Evolutionary conservation across 768 basidiomycete genomes (phyloP).

Genomic region (Amanita molliuscula): DNA sequence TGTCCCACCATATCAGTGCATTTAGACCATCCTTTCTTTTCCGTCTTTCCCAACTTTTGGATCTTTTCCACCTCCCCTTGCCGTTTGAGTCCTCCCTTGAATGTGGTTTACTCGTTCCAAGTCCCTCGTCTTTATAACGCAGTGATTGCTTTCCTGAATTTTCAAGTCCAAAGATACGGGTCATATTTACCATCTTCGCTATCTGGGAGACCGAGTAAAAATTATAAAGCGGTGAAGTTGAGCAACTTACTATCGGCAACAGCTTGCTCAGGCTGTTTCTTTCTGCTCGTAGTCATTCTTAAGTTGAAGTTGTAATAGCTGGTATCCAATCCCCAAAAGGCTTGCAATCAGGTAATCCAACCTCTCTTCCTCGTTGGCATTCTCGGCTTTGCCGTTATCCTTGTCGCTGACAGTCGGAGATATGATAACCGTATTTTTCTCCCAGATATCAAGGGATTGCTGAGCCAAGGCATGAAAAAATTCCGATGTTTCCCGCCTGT

Average conservation of each 20-base stretch:
- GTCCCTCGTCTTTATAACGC: conserved; percentile 16
- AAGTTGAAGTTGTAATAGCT: conserved; percentile 12
- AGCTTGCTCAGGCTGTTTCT: conserved; percentile 13
- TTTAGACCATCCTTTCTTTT: conserved; percentile 24
- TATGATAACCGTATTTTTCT: conserved; percentile 15
- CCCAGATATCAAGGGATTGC: conserved; percentile 29
- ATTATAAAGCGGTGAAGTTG: neutral
- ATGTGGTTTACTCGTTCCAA: neutral
- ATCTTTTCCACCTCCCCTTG: conserved; percentile 1
- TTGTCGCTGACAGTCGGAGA: conserved; percentile 1
- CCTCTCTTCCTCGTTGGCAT: conserved; percentile 16
- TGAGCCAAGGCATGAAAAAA: conserved; percentile 22
- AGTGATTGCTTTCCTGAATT: conserved; percentile 39
- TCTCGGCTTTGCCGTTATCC: conserved; percentile 1
- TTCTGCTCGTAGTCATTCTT: neutral
- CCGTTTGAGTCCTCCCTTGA: neutral
- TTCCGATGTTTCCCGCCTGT: neutral
- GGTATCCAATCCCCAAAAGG: conserved; percentile 40
- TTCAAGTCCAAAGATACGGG: conserved; percentile 52
- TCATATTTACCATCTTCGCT: conserved; percentile 53
- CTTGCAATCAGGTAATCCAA: conserved; percentile 51
- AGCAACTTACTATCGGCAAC: conserved; percentile 30
- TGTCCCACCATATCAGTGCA: conserved; percentile 64
- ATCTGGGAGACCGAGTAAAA: neutral
- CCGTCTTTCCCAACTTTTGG: conserved; percentile 8